phyloP scores from a whole-genome alignment of 2,329 filamentous ascomycete species.

The Fusarium redolens region DNA sequence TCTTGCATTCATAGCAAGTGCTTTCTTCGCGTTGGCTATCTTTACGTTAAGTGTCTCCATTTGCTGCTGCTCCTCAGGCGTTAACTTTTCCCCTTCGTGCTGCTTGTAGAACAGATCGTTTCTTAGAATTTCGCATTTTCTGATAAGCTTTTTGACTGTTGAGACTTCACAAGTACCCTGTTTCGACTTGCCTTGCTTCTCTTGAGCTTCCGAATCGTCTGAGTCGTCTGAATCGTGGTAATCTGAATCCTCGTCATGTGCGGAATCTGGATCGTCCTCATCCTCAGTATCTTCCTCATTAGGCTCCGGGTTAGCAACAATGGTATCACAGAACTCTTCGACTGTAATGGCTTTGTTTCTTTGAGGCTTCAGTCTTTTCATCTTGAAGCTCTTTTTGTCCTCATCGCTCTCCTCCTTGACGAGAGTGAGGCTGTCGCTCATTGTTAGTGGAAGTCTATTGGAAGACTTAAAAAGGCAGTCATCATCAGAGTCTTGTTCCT shows the following conservation, averaged over 20 bases:
- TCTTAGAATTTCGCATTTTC: background rate
- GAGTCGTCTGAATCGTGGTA: background rate
- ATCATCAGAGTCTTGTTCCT: accelerated
- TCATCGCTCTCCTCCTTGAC: background rate
- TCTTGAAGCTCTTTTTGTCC: accelerated
- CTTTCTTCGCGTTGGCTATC: background rate
- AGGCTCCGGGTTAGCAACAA: background rate
- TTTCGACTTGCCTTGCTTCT: background rate
- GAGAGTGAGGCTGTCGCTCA: accelerated
- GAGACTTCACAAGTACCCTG: accelerated
- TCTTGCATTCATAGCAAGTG: background rate
- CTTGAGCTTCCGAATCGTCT: background rate
- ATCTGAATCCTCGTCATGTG: background rate
- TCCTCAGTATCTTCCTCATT: background rate
- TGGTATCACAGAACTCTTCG: background rate
- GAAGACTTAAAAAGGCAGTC: accelerated
- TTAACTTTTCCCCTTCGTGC: accelerated
- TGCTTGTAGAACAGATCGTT: accelerated
- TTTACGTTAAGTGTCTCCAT: background rate
- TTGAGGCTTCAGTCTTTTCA: accelerated
- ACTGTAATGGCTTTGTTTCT: accelerated
- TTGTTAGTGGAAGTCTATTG: accelerated
- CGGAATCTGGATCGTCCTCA: background rate
- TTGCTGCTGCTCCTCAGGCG: accelerated
- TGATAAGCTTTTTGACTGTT: accelerated